These are phyloP conservation scores for Fraxinus sp. DNA, from an alignment of 305 asterid species.

Conservation along the genomic window DNA sequence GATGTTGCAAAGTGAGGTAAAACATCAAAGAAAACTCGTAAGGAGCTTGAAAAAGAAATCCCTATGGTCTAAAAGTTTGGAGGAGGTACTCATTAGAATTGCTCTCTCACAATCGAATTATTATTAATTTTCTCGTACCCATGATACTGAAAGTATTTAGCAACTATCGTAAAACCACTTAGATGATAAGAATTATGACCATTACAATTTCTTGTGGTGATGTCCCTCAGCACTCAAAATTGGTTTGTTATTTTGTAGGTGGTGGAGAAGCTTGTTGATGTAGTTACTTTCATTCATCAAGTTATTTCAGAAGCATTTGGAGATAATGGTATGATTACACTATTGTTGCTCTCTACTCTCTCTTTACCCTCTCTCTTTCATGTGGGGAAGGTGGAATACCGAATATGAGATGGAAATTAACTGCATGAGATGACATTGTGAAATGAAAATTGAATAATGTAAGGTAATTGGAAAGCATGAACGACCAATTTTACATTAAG, in stretches of 20 bases:
- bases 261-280: conserved; percentile 55
- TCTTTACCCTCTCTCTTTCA: not conserved
- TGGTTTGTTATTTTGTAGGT: conserved; percentile 25
- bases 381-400: conserved; percentile 27
- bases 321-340: conserved; percentile 37
- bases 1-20: conserved; percentile 80
- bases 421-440: not conserved
- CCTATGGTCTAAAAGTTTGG: conserved; percentile 93
- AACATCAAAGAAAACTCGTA: conserved; percentile 84
- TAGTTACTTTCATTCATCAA: conserved; percentile 45
- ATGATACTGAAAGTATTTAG: conserved; percentile 3
- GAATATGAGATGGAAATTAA: not conserved
- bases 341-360: conserved; percentile 1
- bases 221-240: not conserved
- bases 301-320: conserved; percentile 46
- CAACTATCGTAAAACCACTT: conserved; percentile 38
- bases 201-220: not conserved
- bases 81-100: conserved; percentile 63
- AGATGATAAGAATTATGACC: not conserved
- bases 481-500: not conserved
- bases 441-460: not conserved
- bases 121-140: not conserved
- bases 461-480: not conserved
- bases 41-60: conserved; percentile 92
- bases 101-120: not conserved